These are phyloP conservation scores for Cryptosporidium andersoni DNA, from an alignment of 169 alveolate genomes.

Conservation along the genomic window DNA sequence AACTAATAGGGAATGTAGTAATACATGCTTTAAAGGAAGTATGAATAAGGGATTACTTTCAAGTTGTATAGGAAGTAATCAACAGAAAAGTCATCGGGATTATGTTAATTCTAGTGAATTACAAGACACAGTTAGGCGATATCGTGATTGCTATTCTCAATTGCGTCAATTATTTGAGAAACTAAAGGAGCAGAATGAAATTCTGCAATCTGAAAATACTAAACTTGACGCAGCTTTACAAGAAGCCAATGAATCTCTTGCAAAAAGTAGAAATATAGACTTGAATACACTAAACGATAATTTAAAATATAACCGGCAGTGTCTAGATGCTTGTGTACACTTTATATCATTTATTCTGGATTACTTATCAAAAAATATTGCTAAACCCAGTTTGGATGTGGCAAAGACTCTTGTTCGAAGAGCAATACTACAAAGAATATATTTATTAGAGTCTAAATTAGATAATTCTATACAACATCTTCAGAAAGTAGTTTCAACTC, in stretches of 20 bases:
- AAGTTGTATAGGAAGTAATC: slow-evolving; percentile 42
- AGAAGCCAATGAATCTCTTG: slow-evolving; percentile 26
- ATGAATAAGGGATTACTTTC: slow-evolving; percentile 49
- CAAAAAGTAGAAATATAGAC: slow-evolving; percentile 37
- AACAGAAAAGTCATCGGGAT: slow-evolving; percentile 26
- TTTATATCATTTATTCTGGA: slow-evolving; percentile 28
- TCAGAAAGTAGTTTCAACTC: slow-evolving; percentile 7
- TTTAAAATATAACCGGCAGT: slow-evolving; percentile 55
- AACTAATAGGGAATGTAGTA: slow-evolving; percentile 42
- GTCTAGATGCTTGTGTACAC: slow-evolving; percentile 70
- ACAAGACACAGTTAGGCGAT: slow-evolving; percentile 67
- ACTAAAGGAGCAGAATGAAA: slow-evolving; percentile 61
- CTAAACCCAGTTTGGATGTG: slow-evolving; percentile 1
- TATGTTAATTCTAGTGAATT: slow-evolving; percentile 14
- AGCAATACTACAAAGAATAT: slow-evolving; percentile 59
- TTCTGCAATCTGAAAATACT: slow-evolving; percentile 42
- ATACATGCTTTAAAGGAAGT: slow-evolving; percentile 35
- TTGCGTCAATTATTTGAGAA: slow-evolving; percentile 56
- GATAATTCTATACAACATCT: slow-evolving; percentile 44
- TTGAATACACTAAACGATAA: slow-evolving; percentile 49
- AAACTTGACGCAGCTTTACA: slow-evolving; percentile 30
- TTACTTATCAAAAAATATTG: slow-evolving; percentile 21
- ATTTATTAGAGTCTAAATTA: slow-evolving; percentile 46
- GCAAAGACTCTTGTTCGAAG: slow-evolving; percentile 44
- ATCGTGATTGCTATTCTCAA: slow-evolving; percentile 57